phyloP scores from a whole-genome alignment of 1,139 yeast genomes.

The Magnusiomyces tetraspermus region DNA sequence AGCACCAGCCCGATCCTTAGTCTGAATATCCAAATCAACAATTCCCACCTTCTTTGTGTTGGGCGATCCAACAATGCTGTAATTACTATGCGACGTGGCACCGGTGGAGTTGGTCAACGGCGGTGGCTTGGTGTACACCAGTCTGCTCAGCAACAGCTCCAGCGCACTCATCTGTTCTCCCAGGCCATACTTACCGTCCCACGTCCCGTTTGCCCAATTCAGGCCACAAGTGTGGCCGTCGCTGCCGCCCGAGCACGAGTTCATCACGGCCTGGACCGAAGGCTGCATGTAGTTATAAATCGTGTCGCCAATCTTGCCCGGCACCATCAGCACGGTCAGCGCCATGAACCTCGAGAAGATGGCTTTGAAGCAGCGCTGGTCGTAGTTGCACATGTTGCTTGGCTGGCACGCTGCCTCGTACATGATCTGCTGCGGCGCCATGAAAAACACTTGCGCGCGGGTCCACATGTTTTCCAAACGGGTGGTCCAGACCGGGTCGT shows the following conservation, averaged over 20 bases:
- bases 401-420: slow-evolving; percentile 78
- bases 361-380: slow-evolving; percentile 85
- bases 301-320: slow-evolving; percentile 46
- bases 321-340: slow-evolving; percentile 62
- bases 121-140: slow-evolving; percentile 33
- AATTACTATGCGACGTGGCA: no score
- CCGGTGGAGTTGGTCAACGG: slow-evolving; percentile 40
- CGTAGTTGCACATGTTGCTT: slow-evolving; percentile 57
- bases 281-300: slow-evolving; percentile 46
- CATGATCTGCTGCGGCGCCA: slow-evolving; percentile 49
- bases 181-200: slow-evolving; percentile 78
- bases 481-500: slow-evolving; percentile 56
- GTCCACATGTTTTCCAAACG: slow-evolving; percentile 35
- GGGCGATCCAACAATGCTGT: slow-evolving; percentile 28
- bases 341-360: slow-evolving; percentile 70
- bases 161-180: slow-evolving; percentile 91
- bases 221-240: slow-evolving; percentile 89
- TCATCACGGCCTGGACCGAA: slow-evolving; percentile 77
- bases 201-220: slow-evolving; percentile 59
- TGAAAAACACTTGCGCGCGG: slow-evolving; percentile 51
- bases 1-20: slow-evolving; percentile 76
- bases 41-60: slow-evolving; percentile 13
- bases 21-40: slow-evolving; percentile 1
- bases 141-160: slow-evolving; percentile 56
- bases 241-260: slow-evolving; percentile 72